These are phyloP conservation scores for Piper betle DNA, from an alignment of 164 flowering plant genomes.

Conservation along the genomic window DNA sequence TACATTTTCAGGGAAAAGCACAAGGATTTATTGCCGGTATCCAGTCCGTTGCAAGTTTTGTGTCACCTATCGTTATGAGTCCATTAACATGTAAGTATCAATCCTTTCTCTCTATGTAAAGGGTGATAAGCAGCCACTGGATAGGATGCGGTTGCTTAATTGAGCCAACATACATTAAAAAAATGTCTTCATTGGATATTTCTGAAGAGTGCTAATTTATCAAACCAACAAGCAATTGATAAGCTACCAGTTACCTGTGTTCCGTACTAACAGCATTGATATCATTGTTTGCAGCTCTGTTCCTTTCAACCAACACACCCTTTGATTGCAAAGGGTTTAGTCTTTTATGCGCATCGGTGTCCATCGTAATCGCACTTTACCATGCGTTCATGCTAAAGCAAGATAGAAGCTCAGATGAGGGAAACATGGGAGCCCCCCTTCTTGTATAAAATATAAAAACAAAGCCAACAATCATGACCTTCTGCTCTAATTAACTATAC, in stretches of 20 bases:
- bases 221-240: no score
- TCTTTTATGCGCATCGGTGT: constrained; percentile 6
- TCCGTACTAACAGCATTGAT: no score
- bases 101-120: not conserved
- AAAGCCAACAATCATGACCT: no score
- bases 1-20: constrained; percentile 53
- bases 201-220: no score
- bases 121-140: no score
- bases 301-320: constrained; percentile 61
- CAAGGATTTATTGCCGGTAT: constrained; percentile 81
- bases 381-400: not conserved
- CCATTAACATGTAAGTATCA: constrained; percentile 64
- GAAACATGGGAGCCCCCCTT: not conserved
- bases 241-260: no score
- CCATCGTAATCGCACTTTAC: constrained; percentile 31
- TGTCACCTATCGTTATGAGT: constrained; percentile 77
- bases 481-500: no score
- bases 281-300: constrained; percentile 23
- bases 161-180: no score
- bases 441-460: not conserved
- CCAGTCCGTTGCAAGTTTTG: constrained; percentile 56
- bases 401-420: not conserved
- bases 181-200: no score
- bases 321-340: constrained; percentile 88
- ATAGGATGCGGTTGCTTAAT: no score